Base-by-base conservation (phyloP, 176 grass and related monocot genomes). In the Triticum turgidum region DNA sequence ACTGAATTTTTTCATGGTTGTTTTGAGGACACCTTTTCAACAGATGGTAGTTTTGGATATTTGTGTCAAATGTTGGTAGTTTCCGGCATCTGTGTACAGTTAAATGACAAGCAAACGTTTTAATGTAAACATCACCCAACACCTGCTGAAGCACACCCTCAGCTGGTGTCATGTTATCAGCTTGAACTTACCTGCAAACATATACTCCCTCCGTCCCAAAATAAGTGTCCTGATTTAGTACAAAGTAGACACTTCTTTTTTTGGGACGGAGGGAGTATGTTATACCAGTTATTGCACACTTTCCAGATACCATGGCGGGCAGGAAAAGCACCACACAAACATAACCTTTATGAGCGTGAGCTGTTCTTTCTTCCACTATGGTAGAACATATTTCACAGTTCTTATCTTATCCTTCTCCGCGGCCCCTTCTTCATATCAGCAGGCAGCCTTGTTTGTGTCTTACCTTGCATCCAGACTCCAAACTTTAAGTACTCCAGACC, bases 371-470 rank as follows among this genome's bases (percentile, higher is more conserved):
- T 59, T 77, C 61, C 71, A 59, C 61, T 22, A 77, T 41, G 17
- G 24, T 76, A 18, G 13, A 84, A 73, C 64, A 75, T 75, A 75
- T 75, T 42, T 17, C 30, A 13, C 56, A 84, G 76, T 80, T 33
- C 8, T 71, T 14, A 20, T 76, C 59, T 24, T 17, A 62, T 33
- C 58, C 42, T 32, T 74, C 5, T 73, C 25, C 3, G 34, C 22
- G 65, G 67, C 22, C 17, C 5, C 32, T 73, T 84, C 4, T 77
- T 51, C 18, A 13, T 69, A 29, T 61, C 21, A 74, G 67, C 42
- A 85, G 68, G 42, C 11, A 8, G 3, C 9, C 21, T 17, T 80
- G n/a, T 66, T 35, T 69, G 7, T 72, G 20, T 65, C 9, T 37
- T 39, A n/a, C 20, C 47, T 25, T 17, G 49, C 35, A 29, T 14